Evolutionary conservation across 1,284 basidiomycete species (phyloP), one percentile per base, ranked within the genome.

Genomic region (Ustilago shanxiensis): DNA sequence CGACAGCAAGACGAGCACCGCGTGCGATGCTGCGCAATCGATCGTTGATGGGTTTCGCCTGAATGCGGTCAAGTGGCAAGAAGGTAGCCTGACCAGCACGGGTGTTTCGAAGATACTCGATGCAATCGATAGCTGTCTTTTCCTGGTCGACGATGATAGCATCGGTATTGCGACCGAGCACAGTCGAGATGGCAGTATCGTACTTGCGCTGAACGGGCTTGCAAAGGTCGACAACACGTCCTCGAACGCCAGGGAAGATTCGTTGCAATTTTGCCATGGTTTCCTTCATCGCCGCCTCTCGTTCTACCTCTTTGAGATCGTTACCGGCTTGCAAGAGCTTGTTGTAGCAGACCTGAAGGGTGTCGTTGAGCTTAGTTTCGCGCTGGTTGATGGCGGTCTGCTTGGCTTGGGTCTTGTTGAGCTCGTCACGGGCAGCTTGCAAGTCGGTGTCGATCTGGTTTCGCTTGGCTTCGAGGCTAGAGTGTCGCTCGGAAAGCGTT

Each of bases 81-180:
- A 99, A 99, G 0, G 96, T 99, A 8, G 95, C 95, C 87, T 95
- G 94, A 1, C 96, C 96, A 0, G 92, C 91, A 35, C 95, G 92
- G 87, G 98, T 95, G 81, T 93, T 95, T 71, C 95, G 93, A 89
- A 99, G 91, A 86, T 98, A 99, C 92, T 95, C 83, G 82, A 99
- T 98, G 87, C 97, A 99, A 82, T 96, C 94, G 72, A 98, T 97
- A 1, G 95, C 97, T 0, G 94, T 95, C 87, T 93, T 94, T 88
- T 99, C 95, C 79, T 94, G 92, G 81, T 98, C 95, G 1, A 99
- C 95, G 2, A 99, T 93, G 62, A 99, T 91, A 1, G 95, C 93
- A 80, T 99, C 96, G 58, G 95, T 92, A 86, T 99, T 95, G 65
- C 95, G 90, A 0, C 96, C 97, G 2, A 99, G 89, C 18, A 98